Evolutionary conservation across 352 stramenopile species (phyloP), one percentile per base, ranked within the genome.

Genomic region (Phytophthora tubulina): DNA sequence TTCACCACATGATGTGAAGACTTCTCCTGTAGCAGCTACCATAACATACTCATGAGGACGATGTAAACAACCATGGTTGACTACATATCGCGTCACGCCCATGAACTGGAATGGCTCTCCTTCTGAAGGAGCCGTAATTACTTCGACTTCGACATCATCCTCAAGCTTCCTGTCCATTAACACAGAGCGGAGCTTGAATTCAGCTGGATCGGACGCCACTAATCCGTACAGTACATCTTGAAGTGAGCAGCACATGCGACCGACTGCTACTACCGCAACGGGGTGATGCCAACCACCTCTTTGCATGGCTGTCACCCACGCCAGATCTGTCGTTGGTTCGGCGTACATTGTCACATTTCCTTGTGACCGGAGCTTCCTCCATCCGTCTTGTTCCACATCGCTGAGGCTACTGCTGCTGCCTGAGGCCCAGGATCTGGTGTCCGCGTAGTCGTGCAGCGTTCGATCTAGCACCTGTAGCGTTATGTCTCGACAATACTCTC

Each of bases 41-140:
- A 71, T 54, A 8, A 71, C 44, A 32, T 66, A 71, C 46, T 71
- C 63, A 2, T 71, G 63, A 11, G 63, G 63, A 14, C 63, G 63
- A 54, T 59, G 56, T 14, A 71, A 21, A 30, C 55, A 71, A 8
- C 54, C 63, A 8, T 49, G 14, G 17, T 36, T 57, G 15, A 42
- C 27, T 3, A 57, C 31, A 27, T 53, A 66, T 8, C 55, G 45
- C 2, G 45, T 55, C 14, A 71, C 55, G 11, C 63, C 63, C 54
- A 71, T 71, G n/a, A 71, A 66, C 11, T 60, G 54, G 17, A 71
- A 71, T 9, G 54, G 63, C 10, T 71, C 54, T n/a, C 7, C 35
- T 48, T 66, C 45, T 0, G 54, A 54, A 13, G 45, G 63, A 13
- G 46, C 36, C 2, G 45, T 50, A 30, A 71, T 66, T 36, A 38